Conservation (phyloP, 225 moss, liverwort and hornwort species). For the Sphagnum tenellum region DNA sequence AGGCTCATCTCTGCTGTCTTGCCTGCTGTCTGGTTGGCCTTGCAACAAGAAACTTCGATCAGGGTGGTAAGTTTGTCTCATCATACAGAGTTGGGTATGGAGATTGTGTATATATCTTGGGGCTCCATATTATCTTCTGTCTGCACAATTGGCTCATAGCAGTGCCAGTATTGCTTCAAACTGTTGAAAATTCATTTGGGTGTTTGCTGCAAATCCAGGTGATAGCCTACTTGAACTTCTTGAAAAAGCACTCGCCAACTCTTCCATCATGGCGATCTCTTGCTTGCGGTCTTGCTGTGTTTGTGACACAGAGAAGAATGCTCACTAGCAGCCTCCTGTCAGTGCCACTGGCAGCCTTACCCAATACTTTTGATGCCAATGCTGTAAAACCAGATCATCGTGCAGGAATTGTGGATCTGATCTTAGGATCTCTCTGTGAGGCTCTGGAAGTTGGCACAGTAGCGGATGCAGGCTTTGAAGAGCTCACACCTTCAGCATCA, state of each 20-base stretch:
- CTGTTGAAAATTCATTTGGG: background rate
- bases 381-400: conserved; percentile 18
- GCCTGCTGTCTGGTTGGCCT: conserved; percentile 64
- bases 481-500: conserved; percentile 18
- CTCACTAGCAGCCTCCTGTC: conserved; percentile 63
- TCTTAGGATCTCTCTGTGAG: conserved; percentile 61
- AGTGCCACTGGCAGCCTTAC: conserved; percentile 27
- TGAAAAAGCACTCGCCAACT: conserved; percentile 51
- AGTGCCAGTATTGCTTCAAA: background rate
- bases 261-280: conserved; percentile 57
- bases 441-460: conserved; percentile 66
- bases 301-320: conserved; percentile 65
- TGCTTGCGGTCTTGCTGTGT: conserved; percentile 58
- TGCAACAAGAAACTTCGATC: conserved; percentile 70
- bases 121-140: background rate
- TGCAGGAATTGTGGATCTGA: conserved; percentile 40
- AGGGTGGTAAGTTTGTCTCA: conserved; percentile 53
- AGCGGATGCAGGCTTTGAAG: conserved; percentile 36
- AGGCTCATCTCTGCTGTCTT: conserved; percentile 52
- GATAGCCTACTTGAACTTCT: conserved; percentile 67
- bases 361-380: conserved; percentile 19
- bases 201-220: conserved; percentile 41
- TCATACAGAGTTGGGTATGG: no score
- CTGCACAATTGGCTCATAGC: background rate
- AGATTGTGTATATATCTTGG: background rate